These are phyloP conservation scores for Talaromyces proteolyticus DNA, from an alignment of 495 filamentous ascomycete genomes.

Conservation along the genomic window DNA sequence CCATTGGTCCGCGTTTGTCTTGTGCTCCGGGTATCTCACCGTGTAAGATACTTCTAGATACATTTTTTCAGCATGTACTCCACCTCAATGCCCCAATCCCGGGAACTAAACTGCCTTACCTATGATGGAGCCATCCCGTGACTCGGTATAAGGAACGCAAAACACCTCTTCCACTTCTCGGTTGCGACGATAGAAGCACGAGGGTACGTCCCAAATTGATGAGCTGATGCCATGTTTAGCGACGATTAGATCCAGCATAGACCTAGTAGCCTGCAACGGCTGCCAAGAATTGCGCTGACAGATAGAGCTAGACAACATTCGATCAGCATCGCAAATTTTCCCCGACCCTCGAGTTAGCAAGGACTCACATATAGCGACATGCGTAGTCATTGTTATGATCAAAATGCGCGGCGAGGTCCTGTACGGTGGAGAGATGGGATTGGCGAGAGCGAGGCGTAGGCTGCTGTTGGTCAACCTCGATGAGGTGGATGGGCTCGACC, in stretches of 20 bases:
- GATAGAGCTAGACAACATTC: conserved; percentile 26
- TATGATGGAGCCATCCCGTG: background rate
- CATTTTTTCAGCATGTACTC: background rate
- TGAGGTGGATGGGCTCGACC: conserved; percentile 15
- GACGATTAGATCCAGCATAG: conserved; percentile 25
- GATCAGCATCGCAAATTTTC: background rate
- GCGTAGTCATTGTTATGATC: conserved; percentile 9
- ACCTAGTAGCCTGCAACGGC: conserved; percentile 27
- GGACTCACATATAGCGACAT: conserved; percentile 25
- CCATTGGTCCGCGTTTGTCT: background rate
- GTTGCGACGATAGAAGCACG: conserved; percentile 33
- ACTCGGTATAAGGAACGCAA: conserved; percentile 11
- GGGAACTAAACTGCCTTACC: background rate
- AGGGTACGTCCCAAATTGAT: conserved; percentile 26
- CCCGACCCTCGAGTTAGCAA: conserved; percentile 4
- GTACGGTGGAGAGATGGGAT: background rate
- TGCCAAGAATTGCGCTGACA: conserved; percentile 35
- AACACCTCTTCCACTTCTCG: conserved; percentile 29
- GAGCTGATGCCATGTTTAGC: conserved; percentile 16
- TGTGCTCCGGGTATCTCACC: conserved; percentile 3
- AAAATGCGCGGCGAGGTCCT: background rate
- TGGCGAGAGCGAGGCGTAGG: background rate
- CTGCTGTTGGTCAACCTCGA: conserved; percentile 15
- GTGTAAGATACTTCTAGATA: conserved; percentile 2
- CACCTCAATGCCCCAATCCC: background rate